Evolutionary conservation across 1,139 yeast species (phyloP).

Genomic region (Geotrichum siamense): DNA sequence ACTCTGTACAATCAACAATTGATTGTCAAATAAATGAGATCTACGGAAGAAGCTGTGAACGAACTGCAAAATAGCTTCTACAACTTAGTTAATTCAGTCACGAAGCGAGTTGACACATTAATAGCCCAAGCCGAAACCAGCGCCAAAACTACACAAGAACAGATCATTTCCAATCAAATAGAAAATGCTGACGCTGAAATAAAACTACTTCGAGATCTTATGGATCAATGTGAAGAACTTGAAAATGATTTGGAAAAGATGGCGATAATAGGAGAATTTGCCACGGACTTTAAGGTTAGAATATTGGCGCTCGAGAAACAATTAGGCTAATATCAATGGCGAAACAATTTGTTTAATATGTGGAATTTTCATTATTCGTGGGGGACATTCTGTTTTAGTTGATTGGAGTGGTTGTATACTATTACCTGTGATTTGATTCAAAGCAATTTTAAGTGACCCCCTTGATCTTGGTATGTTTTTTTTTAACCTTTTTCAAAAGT

Average conservation of each 20-base stretch:
- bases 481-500: too few species aligned
- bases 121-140: slow-evolving; percentile 25
- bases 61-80: slow-evolving; percentile 10
- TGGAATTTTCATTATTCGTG: too few species aligned
- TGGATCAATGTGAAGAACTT: slow-evolving; percentile 47
- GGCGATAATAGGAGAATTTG: slow-evolving; percentile 54
- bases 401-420: too few species aligned
- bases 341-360: too few species aligned
- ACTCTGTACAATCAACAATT: too few species aligned
- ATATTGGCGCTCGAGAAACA: slow-evolving; percentile 27
- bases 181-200: slow-evolving; percentile 40
- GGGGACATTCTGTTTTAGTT: too few species aligned
- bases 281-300: slow-evolving; percentile 38
- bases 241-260: slow-evolving; percentile 60
- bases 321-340: slow-evolving; percentile 7
- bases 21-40: too few species aligned
- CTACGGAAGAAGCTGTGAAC: not conserved
- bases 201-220: slow-evolving; percentile 38
- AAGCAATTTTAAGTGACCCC: too few species aligned
- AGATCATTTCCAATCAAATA: slow-evolving; percentile 21
- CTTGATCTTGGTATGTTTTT: too few species aligned
- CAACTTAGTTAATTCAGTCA: slow-evolving; percentile 10
- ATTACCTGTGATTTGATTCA: too few species aligned
- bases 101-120: slow-evolving; percentile 22
- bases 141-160: slow-evolving; percentile 22